Conservation (phyloP, 139 green algal species). For the Chlamydomonas asymmetrica region DNA sequence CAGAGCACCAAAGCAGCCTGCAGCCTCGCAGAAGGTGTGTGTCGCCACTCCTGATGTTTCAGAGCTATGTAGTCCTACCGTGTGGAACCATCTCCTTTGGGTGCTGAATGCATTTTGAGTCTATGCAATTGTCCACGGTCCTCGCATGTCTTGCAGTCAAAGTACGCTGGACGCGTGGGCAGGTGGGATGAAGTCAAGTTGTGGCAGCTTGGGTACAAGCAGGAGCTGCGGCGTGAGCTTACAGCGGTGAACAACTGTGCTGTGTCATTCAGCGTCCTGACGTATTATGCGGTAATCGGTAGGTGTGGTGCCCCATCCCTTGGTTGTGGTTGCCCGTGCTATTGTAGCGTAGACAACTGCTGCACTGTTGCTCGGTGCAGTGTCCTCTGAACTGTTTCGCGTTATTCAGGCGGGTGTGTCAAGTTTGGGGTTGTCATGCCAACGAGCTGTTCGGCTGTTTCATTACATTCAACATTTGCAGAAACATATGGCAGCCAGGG, state of each 20-base stretch:
- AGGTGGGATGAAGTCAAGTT: slow-evolving; percentile 36
- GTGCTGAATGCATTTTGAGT: too few relatives aligned
- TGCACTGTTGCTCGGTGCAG: background rate
- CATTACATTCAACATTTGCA: background rate
- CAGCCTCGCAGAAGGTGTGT: too few relatives aligned
- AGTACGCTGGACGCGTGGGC: too few relatives aligned
- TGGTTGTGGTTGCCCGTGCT: too few relatives aligned
- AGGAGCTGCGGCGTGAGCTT: slow-evolving; percentile 19
- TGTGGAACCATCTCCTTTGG: too few relatives aligned
- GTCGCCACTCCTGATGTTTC: too few relatives aligned
- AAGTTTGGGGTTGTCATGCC: background rate
- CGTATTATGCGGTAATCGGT: slow-evolving; percentile 24
- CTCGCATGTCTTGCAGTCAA: too few relatives aligned
- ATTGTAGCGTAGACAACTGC: background rate
- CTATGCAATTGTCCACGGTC: too few relatives aligned
- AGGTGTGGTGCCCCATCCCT: background rate
- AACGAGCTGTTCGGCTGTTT: background rate
- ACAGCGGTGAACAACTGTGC: slow-evolving; percentile 15
- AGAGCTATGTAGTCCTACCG: too few relatives aligned
- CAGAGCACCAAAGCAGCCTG: too few relatives aligned
- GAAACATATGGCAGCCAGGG: slow-evolving; percentile 27
- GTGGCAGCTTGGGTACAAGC: slow-evolving; percentile 27
- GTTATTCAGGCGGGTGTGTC: background rate
- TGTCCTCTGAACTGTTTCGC: background rate
- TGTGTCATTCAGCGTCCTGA: slow-evolving; percentile 11